Conservation (phyloP, 371 early-diverging fungal genomes). For the Mycotypha africana region DNA sequence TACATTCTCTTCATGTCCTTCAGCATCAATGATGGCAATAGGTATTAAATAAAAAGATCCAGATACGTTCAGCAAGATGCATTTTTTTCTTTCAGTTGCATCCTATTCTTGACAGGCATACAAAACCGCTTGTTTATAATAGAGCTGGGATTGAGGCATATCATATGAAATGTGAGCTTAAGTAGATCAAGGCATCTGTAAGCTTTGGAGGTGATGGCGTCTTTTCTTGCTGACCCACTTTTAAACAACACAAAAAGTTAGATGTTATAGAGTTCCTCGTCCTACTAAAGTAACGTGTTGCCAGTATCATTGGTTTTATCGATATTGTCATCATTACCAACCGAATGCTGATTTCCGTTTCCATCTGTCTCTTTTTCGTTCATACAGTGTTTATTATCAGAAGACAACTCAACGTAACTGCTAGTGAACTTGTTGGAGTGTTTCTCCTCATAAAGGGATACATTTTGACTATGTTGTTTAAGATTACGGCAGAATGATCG, state of each 20-base stretch:
- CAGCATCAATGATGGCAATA: slow-evolving; percentile 10
- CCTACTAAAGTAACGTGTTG: slow-evolving; percentile 7
- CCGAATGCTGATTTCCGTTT: slow-evolving; percentile 7
- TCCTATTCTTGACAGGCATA: slow-evolving; percentile 8
- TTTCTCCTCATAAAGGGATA: slow-evolving; percentile 5
- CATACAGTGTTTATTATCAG: slow-evolving; percentile 10
- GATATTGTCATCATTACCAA: slow-evolving; percentile 6
- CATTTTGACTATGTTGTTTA: slow-evolving; percentile 6
- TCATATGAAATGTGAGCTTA: slow-evolving; percentile 9
- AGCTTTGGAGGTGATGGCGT: slow-evolving; percentile 7
- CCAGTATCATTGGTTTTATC: slow-evolving; percentile 9
- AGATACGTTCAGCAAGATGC: slow-evolving; percentile 8
- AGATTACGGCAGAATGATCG: slow-evolving; percentile 6
- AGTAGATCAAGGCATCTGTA: slow-evolving; percentile 8
- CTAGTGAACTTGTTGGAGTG: slow-evolving; percentile 6
- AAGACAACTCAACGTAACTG: slow-evolving; percentile 4
- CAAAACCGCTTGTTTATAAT: slow-evolving; percentile 8
- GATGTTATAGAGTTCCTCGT: slow-evolving; percentile 7
- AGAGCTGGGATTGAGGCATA: slow-evolving; percentile 3
- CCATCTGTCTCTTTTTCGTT: slow-evolving; percentile 12
- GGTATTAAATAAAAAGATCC: slow-evolving; percentile 5
- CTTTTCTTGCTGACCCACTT: slow-evolving; percentile 6
- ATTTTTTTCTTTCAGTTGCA: slow-evolving; percentile 8
- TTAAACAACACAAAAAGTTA: slow-evolving; percentile 7
- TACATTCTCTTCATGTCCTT: slow-evolving; percentile 6